Percentiles rank a stretch among this genome's conserved stretches.
Conservation (phyloP, 163 green algal species). For the Coccomyxa subellipsoidea region DNA sequence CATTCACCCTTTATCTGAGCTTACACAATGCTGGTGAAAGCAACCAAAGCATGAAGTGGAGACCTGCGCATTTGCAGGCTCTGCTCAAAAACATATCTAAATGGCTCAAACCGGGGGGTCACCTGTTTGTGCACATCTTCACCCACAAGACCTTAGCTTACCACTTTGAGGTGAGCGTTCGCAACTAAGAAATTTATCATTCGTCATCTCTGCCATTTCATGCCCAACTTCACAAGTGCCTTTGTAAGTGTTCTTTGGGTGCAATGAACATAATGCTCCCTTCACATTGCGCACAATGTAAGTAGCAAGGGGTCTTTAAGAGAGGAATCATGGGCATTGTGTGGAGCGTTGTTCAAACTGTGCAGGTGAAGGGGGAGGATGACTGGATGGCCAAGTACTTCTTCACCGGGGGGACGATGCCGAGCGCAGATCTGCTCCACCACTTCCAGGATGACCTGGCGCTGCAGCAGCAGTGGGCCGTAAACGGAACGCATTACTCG, state of each 20-base stretch:
- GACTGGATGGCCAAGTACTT: conserved; percentile 97
- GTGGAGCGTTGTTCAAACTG: background rate
- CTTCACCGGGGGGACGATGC: conserved; percentile 92
- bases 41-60: no score
- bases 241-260: no score
- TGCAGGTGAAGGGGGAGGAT: conserved; percentile 58
- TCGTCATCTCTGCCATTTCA: no score
- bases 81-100: conserved; percentile 62
- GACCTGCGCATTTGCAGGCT: conserved; percentile 25
- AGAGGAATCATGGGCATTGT: background rate
- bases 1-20: no score
- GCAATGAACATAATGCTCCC: no score
- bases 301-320: background rate
- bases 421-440: conserved; percentile 77
- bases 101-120: conserved; percentile 78
- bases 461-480: conserved; percentile 65
- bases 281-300: background rate
- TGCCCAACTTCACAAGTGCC: no score
- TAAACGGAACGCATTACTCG: conserved; percentile 90
- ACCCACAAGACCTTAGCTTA: conserved; percentile 75
- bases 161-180: conserved; percentile 71
- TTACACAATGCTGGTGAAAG: no score
- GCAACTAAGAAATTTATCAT: no score
- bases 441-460: conserved; percentile 77
- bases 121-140: conserved; percentile 95